These are phyloP conservation scores for Cryptococcus wingfieldii DNA, from an alignment of 1,284 basidiomycete species.

Conservation along the genomic window DNA sequence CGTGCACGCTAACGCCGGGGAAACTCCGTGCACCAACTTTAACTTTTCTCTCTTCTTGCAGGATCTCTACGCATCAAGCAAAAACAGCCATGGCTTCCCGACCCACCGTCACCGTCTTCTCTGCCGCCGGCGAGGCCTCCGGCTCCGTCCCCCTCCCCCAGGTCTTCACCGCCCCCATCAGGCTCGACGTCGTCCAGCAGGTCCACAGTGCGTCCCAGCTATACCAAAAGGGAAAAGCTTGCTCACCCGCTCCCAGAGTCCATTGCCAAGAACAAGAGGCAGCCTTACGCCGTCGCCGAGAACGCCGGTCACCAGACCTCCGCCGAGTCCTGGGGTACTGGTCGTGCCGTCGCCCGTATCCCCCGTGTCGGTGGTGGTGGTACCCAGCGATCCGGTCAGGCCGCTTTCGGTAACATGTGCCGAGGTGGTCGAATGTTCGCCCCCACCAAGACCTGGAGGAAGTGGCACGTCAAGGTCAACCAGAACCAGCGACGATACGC, in stretches of 20 bases:
- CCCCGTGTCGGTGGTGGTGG: slow-evolving; percentile 99
- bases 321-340: slow-evolving; percentile 96
- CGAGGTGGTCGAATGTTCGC: slow-evolving; percentile 99
- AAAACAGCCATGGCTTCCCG: slow-evolving; percentile 69
- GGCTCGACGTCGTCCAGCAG: slow-evolving; percentile 95
- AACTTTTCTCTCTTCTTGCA: too few relatives aligned
- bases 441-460: slow-evolving; percentile 98
- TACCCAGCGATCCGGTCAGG: slow-evolving; percentile 97
- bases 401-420: slow-evolving; percentile 99
- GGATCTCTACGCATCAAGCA: not conserved
- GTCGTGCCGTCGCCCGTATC: slow-evolving; percentile 99
- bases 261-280: slow-evolving; percentile 97
- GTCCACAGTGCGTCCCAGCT: slow-evolving; percentile 81
- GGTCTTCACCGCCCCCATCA: slow-evolving; percentile 96
- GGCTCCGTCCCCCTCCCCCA: slow-evolving; percentile 89
- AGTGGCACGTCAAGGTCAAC: slow-evolving; percentile 99
- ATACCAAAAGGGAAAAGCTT: not conserved
- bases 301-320: slow-evolving; percentile 99
- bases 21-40: not conserved
- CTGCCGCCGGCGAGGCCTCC: slow-evolving; percentile 75
- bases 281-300: slow-evolving; percentile 93
- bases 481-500: slow-evolving; percentile 99
- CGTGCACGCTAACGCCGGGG: too few relatives aligned
- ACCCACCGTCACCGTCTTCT: slow-evolving; percentile 79
- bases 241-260: slow-evolving; percentile 61